phyloP scores from a whole-genome alignment of 305 asterid species.

The Coffea humblotiana region DNA sequence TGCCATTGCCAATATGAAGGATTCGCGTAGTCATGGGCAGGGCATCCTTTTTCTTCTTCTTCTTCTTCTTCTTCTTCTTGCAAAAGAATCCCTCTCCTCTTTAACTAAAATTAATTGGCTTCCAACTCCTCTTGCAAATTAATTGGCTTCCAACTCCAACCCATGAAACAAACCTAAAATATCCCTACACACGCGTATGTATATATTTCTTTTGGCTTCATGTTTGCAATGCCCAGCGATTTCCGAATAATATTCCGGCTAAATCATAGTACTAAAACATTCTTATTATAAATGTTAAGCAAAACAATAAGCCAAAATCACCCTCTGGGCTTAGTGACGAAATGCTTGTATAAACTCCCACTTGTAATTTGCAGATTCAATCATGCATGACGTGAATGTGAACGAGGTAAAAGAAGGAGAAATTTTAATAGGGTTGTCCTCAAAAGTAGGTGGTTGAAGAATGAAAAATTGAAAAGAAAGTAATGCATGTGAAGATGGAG shows the following conservation, averaged over 20 bases:
- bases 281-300: not conserved
- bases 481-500: not conserved
- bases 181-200: not conserved
- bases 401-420: not conserved
- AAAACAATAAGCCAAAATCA: slow-evolving; percentile 2
- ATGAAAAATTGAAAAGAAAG: not conserved
- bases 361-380: not conserved
- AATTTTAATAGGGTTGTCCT: not conserved
- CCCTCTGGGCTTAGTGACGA: not conserved
- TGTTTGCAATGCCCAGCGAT: not conserved
- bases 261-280: not conserved
- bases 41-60: no score
- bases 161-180: not conserved
- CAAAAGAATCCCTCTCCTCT: no score
- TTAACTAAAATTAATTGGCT: not conserved
- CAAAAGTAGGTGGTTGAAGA: not conserved
- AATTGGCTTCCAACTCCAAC: not conserved
- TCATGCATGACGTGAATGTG: not conserved
- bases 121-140: no score
- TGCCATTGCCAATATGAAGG: no score
- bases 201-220: not conserved
- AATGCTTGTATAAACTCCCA: not conserved
- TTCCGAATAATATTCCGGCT: not conserved
- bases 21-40: no score
- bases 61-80: no score